Evolutionary conservation across 495 filamentous ascomycete genomes (phyloP).

Genomic region (Amniculicola lignicola): DNA sequence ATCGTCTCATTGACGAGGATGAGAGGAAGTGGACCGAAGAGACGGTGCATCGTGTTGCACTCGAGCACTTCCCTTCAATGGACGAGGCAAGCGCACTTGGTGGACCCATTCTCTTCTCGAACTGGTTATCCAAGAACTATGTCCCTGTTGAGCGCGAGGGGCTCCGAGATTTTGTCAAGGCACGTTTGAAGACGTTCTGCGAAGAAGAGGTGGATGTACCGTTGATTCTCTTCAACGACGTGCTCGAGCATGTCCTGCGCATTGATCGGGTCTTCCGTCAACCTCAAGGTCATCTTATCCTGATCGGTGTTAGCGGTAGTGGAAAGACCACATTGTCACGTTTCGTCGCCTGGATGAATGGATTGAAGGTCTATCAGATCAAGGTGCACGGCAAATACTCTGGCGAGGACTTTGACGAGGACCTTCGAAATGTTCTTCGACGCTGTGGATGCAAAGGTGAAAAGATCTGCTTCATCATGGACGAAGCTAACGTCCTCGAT

Average conservation of each 20-base stretch:
- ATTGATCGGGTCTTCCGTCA: slow-evolving; percentile 99
- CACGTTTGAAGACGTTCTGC: slow-evolving; percentile 94
- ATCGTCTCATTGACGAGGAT: slow-evolving; percentile 89
- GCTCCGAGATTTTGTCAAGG: slow-evolving; percentile 94
- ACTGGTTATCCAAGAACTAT: slow-evolving; percentile 99
- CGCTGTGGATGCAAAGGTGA: slow-evolving; percentile 95
- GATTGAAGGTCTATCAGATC: slow-evolving; percentile 97
- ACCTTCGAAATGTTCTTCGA: slow-evolving; percentile 87
- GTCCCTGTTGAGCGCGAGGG: slow-evolving; percentile 92
- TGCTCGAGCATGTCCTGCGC: slow-evolving; percentile 92
- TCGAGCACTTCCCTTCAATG: slow-evolving; percentile 90
- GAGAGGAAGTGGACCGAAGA: slow-evolving; percentile 95
- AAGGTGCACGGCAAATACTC: slow-evolving; percentile 99
- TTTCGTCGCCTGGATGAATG: slow-evolving; percentile 99
- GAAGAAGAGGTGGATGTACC: slow-evolving; percentile 99
- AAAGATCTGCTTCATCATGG: slow-evolving; percentile 99
- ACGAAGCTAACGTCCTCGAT: slow-evolving; percentile 96
- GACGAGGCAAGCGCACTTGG: slow-evolving; percentile 84
- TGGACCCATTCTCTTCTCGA: slow-evolving; percentile 93
- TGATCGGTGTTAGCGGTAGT: slow-evolving; percentile 96
- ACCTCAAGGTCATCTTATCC: slow-evolving; percentile 94
- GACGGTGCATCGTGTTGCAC: slow-evolving; percentile 73
- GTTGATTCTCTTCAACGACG: slow-evolving; percentile 95
- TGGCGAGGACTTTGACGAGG: slow-evolving; percentile 97
- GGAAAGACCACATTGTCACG: slow-evolving; percentile 97